Evolutionary conservation across 2,329 filamentous ascomycete genomes (phyloP).

Genomic region (Colletotrichum shisoi): DNA sequence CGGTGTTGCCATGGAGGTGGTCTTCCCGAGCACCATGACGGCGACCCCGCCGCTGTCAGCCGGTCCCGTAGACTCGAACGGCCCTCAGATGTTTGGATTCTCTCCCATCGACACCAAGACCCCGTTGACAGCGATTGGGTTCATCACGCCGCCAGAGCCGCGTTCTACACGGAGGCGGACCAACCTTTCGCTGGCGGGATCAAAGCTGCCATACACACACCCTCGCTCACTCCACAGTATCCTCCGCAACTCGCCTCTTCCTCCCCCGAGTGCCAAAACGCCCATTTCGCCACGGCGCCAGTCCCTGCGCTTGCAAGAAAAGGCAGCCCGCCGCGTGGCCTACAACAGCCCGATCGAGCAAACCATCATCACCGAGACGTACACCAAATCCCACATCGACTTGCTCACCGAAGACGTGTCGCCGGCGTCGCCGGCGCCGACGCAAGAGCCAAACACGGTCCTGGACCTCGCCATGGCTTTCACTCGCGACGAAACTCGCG

Average conservation of each 20-base stretch:
- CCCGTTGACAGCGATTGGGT: slow-evolving; percentile 26
- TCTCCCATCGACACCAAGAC: slow-evolving; percentile 48
- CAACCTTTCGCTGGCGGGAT: slow-evolving; percentile 44
- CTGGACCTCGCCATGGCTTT: slow-evolving; percentile 62
- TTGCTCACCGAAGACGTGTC: slow-evolving; percentile 66
- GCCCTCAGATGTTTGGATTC: slow-evolving; percentile 58
- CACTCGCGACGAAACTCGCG: slow-evolving; percentile 62
- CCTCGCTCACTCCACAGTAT: slow-evolving; percentile 69
- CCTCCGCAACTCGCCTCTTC: slow-evolving; percentile 70
- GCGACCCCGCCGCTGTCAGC: slow-evolving; percentile 67
- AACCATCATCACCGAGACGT: slow-evolving; percentile 69
- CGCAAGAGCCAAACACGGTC: slow-evolving; percentile 50
- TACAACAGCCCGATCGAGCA: slow-evolving; percentile 70
- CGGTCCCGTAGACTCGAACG: slow-evolving; percentile 56
- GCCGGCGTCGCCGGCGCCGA: slow-evolving; percentile 52
- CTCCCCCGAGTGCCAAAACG: slow-evolving; percentile 59
- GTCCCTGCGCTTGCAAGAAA: slow-evolving; percentile 63
- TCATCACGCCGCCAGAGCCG: slow-evolving; percentile 41
- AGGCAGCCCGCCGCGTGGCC: slow-evolving; percentile 63
- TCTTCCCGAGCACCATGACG: slow-evolving; percentile 65
- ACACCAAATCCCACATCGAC: slow-evolving; percentile 70
- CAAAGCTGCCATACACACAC: slow-evolving; percentile 64
- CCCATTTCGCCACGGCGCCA: slow-evolving; percentile 63
- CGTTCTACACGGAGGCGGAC: slow-evolving; percentile 51
- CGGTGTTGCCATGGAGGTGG: slow-evolving; percentile 53